phyloP scores from a whole-genome alignment of 805 yeast genomes.

The Pichia deserticola region DNA sequence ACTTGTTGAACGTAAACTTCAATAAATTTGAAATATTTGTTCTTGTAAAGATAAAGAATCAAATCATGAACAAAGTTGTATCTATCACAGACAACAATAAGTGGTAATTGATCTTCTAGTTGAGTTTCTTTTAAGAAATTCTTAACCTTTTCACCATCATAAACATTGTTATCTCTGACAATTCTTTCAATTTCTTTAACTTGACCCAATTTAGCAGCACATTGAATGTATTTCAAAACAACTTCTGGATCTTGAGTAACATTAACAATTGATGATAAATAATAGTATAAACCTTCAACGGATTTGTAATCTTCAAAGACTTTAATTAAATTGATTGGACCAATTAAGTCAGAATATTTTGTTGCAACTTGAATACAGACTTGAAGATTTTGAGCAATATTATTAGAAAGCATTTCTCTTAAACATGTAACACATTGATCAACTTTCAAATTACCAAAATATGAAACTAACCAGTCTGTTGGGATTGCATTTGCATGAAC shows the following conservation, averaged over 20 bases:
- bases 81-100: conserved; percentile 94
- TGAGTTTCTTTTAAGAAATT: conserved; percentile 92
- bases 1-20: conserved; percentile 98
- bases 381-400: conserved; percentile 77
- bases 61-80: conserved; percentile 87
- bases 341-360: conserved; percentile 89
- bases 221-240: conserved; percentile 90
- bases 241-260: conserved; percentile 91
- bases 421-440: conserved; percentile 87
- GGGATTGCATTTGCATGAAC: conserved; percentile 81
- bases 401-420: conserved; percentile 72
- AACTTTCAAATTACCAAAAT: conserved; percentile 89
- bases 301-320: conserved; percentile 91
- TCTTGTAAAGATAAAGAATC: conserved; percentile 87
- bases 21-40: conserved; percentile 91
- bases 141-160: conserved; percentile 95
- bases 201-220: conserved; percentile 88
- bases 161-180: conserved; percentile 87
- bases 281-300: conserved; percentile 89
- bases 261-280: conserved; percentile 87
- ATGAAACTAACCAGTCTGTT: conserved; percentile 86
- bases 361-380: conserved; percentile 94
- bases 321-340: conserved; percentile 76
- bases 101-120: conserved; percentile 90
- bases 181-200: conserved; percentile 91